A percentile compares a stretch with the other conserved stretches of the same genome.
Evolutionary conservation across 805 yeast species (phyloP).

Genomic region (Zygoascus flipseniorum): DNA sequence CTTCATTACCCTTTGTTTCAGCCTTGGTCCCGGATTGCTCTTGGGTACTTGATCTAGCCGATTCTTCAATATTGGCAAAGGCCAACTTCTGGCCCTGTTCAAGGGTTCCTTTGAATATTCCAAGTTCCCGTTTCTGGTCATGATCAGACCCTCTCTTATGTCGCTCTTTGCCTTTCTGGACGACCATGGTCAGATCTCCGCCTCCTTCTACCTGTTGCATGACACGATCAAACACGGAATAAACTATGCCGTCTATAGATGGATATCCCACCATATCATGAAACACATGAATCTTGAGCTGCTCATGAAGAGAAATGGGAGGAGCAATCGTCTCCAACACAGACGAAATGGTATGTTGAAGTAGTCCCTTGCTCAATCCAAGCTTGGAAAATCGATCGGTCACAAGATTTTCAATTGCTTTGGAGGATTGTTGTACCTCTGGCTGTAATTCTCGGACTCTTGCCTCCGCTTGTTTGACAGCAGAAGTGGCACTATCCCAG

Average conservation of each 20-base stretch:
- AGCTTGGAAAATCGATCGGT: conserved; percentile 13
- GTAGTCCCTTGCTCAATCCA: conserved; percentile 13
- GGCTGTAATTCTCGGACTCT: conserved; percentile 31
- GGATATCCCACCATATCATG: conserved; percentile 40
- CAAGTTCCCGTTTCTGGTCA: conserved; percentile 40
- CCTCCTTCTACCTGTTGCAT: conserved; percentile 69
- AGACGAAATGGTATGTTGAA: conserved; percentile 28
- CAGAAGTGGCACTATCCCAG: conserved; percentile 32
- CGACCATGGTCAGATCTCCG: conserved; percentile 45
- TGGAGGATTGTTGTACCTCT: conserved; percentile 22
- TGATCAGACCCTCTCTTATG: conserved; percentile 28
- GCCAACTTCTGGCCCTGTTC: conserved; percentile 85
- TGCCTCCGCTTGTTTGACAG: conserved; percentile 36
- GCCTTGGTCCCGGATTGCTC: background rate
- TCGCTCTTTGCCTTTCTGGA: conserved; percentile 37
- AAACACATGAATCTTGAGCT: conserved; percentile 34
- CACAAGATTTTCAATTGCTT: conserved; percentile 12
- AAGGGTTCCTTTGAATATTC: conserved; percentile 65
- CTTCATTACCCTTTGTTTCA: conserved; percentile 2
- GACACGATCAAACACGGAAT: conserved; percentile 44
- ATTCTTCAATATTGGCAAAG: conserved; percentile 74
- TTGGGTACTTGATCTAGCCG: conserved; percentile 27
- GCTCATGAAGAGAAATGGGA: conserved; percentile 37
- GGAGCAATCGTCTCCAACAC: conserved; percentile 37
- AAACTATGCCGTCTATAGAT: conserved; percentile 40